These are phyloP conservation scores for Coemansia sp. DNA, from an alignment of 192 early-diverging fungal species.

Conservation along the genomic window DNA sequence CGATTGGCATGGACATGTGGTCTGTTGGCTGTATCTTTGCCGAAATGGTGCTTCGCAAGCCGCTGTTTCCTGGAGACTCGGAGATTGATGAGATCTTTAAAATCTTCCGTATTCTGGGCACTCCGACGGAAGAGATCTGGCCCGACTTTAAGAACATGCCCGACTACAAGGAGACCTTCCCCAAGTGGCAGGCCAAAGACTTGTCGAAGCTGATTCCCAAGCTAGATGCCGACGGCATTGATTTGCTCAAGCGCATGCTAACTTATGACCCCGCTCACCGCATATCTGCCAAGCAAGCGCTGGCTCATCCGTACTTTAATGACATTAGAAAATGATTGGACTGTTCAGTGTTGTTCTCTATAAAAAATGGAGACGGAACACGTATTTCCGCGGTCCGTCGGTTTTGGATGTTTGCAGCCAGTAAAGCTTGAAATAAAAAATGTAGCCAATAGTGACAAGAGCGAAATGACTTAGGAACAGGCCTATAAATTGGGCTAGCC, in stretches of 20 bases:
- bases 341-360: too few species aligned
- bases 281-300: constrained; percentile 81
- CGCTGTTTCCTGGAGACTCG: constrained; percentile 87
- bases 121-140: constrained; percentile 77
- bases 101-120: constrained; percentile 84
- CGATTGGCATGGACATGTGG: constrained; percentile 97
- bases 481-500: too few species aligned
- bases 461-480: too few species aligned
- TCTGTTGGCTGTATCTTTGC: constrained; percentile 96
- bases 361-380: too few species aligned
- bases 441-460: too few species aligned
- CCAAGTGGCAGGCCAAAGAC: constrained; percentile 61
- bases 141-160: constrained; percentile 70
- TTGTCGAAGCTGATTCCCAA: constrained; percentile 53
- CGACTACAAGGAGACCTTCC: constrained; percentile 80
- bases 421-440: too few species aligned
- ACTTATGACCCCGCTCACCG: constrained; percentile 72
- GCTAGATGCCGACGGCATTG: constrained; percentile 65
- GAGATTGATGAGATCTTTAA: constrained; percentile 93
- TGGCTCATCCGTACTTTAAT: constrained; percentile 78
- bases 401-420: too few species aligned
- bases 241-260: constrained; percentile 70
- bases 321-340: constrained; percentile 28
- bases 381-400: too few species aligned
- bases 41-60: constrained; percentile 77